These are phyloP conservation scores for Sisymbrium altissimum DNA, from an alignment of 345 rosid genomes.

Conservation along the genomic window DNA sequence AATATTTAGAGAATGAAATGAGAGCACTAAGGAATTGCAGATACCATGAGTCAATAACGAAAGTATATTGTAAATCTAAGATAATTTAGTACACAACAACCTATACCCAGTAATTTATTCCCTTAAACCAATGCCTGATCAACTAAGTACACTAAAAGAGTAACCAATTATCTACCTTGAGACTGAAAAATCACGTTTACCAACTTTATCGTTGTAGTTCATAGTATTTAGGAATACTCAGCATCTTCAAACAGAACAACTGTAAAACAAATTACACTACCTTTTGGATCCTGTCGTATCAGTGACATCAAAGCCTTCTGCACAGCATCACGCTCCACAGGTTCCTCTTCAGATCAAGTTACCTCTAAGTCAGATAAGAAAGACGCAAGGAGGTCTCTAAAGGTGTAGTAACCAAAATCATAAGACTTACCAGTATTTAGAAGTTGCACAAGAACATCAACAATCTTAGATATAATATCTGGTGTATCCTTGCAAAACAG, in stretches of 20 bases:
- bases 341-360: slow-evolving; percentile 55
- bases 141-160: not conserved
- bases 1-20: not conserved
- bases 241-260: not conserved
- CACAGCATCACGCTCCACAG: slow-evolving; percentile 96
- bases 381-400: not conserved
- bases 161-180: not conserved
- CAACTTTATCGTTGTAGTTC: not conserved
- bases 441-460: slow-evolving; percentile 85
- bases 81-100: not conserved
- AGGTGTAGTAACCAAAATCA: not conserved
- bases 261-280: slow-evolving; percentile 40
- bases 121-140: not conserved
- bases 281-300: slow-evolving; percentile 96
- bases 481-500: slow-evolving; percentile 93
- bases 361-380: not conserved
- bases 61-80: not conserved
- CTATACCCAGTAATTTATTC: not conserved
- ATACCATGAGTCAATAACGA: not conserved
- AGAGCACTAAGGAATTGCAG: not conserved
- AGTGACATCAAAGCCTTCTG: slow-evolving; percentile 94
- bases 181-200: not conserved
- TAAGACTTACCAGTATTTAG: slow-evolving; percentile 59
- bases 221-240: not conserved
- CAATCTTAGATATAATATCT: slow-evolving; percentile 68